Base-by-base conservation (phyloP, 2,329 filamentous ascomycete species). In the Sclerotinia sclerotiorum region DNA sequence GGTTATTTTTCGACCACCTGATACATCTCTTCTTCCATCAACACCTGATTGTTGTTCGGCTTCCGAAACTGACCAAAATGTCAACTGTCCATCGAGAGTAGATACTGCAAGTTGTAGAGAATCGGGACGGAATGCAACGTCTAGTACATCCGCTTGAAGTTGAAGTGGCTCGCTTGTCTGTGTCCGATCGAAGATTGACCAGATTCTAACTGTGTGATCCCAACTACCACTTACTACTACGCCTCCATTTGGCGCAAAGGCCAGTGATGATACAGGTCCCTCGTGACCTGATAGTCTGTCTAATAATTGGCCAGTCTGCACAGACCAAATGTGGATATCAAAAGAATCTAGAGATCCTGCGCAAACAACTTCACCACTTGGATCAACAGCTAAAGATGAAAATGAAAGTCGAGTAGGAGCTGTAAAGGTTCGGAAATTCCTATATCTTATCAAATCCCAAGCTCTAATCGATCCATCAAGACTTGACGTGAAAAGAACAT, bases 311-410 rank as follows among this genome's bases (percentile, higher is more conserved):
- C 95, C 95, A 0, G 94, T 99, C 78, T 99, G 95, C 5, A 99
- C 96, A 6, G 93, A 97, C 95, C 95, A 99, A 71, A 99, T 91
- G 80, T 99, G 94, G 64, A 99, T 92, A 76, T 98, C 94, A 73
- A 97, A 98, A 5, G 94, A 97, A 78, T 99, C 95, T 21, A 97
- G 84, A 1, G 94, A 98, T 2, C 94, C 95, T 13, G 95, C 95
- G 69, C 94, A 97, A 3, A 99, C 91, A 11, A 99, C 92, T 79
- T 99, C 96, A 65, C 95, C 95, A 72, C 93, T 97, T 0, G 95
- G 94, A 73, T 99, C 96, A n/a, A 98, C 93, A 1, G 95, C 93
- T 78, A 99, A 85, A 69, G 92, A 97, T 21, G 93, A 94, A 80
- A 98, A 99, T 0, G 94, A 96, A 35, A 98, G 82, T 67, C 94